These are phyloP conservation scores for Ascochyta pisi DNA, from an alignment of 2,329 filamentous ascomycete genomes.

Conservation along the genomic window DNA sequence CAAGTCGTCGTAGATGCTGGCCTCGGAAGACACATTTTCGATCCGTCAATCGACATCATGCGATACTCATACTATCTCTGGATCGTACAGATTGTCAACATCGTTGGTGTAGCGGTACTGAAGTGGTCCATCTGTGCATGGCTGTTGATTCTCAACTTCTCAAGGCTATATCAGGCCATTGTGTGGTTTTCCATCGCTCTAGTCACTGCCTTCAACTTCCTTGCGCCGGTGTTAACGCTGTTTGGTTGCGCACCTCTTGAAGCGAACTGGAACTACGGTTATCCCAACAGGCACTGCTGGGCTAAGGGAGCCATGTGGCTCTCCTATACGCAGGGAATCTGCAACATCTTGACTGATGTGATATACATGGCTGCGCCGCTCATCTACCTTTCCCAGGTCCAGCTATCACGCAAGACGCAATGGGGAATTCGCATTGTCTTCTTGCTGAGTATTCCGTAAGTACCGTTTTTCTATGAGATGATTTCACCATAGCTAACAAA, in stretches of 20 bases:
- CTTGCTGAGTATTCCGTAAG: conserved; percentile 39
- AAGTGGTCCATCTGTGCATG: conserved; percentile 43
- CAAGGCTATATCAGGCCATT: conserved; percentile 30
- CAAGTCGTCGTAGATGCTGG: conserved; percentile 28
- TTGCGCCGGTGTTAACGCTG: conserved; percentile 32
- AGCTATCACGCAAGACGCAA: conserved; percentile 34
- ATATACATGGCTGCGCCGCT: conserved; percentile 39
- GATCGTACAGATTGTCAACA: conserved; percentile 36
- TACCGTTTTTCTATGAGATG: not conserved
- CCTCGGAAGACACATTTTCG: conserved; percentile 33
- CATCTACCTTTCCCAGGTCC: conserved; percentile 35
- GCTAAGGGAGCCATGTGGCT: conserved; percentile 28
- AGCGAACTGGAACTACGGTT: conserved; percentile 35
- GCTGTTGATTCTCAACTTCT: conserved; percentile 39
- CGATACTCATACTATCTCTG: conserved; percentile 33
- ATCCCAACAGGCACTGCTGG: conserved; percentile 31
- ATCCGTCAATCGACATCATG: conserved; percentile 27
- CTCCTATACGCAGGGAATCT: conserved; percentile 36
- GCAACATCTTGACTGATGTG: conserved; percentile 39
- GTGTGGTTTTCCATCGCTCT: conserved; percentile 39
- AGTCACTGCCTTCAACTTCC: conserved; percentile 37
- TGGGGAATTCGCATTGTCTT: conserved; percentile 40
- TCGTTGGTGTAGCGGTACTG: conserved; percentile 38
- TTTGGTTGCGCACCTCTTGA: conserved; percentile 38
- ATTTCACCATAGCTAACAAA: not conserved